Base-by-base conservation (phyloP, 164 flowering plant genomes). In the Sedum album region DNA sequence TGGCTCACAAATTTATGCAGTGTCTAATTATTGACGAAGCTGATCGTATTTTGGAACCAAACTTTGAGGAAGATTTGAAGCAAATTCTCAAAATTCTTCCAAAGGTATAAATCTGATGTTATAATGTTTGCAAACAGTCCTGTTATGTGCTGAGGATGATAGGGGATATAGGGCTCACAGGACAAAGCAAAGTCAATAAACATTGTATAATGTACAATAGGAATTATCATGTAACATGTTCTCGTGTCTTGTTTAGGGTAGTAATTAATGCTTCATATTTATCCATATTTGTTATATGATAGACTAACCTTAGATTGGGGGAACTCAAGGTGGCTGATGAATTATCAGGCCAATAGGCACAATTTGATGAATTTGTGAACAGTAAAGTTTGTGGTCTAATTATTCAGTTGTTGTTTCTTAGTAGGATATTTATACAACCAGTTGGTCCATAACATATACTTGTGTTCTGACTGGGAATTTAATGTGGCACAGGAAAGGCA, bases 11-110 rank as follows among this genome's bases (percentile, higher is more conserved):
- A 13, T 4, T 3, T 62, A 20, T 62, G 38, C 39, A 62, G 66
- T 31, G 66, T 36, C 66, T 63, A 20, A 28, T 63, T 4, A 63
- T 33, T 63, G 66, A 63, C 25, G 66, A 63, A 63, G 66, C 66
- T 33, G 66, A 63, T 33, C 39, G 66, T 7, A 63, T 63, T n/a
- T 38, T 63, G 25, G 66, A 63, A 63, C 26, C 66, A 33, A 63
- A 63, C 66, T 63, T 31, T 63, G 66, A 63, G 42, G 42, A 63
- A 63, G 66, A 63, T 20, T 1, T 63, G 66, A 63, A 33, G 66
- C 66, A 33, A 63, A 63, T 63, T 33, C 42, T 63, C 23, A 63
- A 63, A 31, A 63, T 63, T 63, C 66, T 63, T 36, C 66, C 42
- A 63, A 63, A 63, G 66, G 65, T 62, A 62, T 41, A 41, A 8